Conservation (phyloP, 1,284 basidiomycete genomes). For the Anthracocystis walkeri region DNA sequence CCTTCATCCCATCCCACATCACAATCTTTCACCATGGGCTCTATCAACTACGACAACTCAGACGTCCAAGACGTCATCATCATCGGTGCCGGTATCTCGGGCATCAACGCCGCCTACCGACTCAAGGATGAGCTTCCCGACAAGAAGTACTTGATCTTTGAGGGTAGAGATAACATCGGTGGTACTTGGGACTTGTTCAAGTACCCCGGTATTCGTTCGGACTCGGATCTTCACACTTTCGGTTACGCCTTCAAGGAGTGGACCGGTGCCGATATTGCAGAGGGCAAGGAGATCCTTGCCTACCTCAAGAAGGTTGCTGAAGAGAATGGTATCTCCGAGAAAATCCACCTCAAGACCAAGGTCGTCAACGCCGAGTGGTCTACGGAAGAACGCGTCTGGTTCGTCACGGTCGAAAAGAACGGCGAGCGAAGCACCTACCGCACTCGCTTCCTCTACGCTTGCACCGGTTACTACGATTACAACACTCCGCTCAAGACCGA, state of each 20-base stretch:
- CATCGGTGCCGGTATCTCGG: constrained; percentile 66
- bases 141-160: constrained; percentile 58
- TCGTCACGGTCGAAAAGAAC: constrained; percentile 35
- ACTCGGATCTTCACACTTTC: constrained; percentile 52
- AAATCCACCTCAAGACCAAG: constrained; percentile 54
- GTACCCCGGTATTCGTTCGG: constrained; percentile 56
- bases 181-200: constrained; percentile 66
- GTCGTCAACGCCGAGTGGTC: constrained; percentile 50
- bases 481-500: constrained; percentile 56
- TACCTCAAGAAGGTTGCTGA: constrained; percentile 62
- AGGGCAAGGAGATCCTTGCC: constrained; percentile 57
- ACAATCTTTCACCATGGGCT: constrained; percentile 34
- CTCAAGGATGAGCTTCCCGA: constrained; percentile 51
- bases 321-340: constrained; percentile 59
- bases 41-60: constrained; percentile 36
- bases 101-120: constrained; percentile 67
- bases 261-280: constrained; percentile 60
- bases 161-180: constrained; percentile 50
- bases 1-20: not conserved
- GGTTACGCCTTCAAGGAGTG: constrained; percentile 59
- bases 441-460: constrained; percentile 54
- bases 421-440: constrained; percentile 45
- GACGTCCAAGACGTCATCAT: constrained; percentile 60
- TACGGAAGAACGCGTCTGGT: constrained; percentile 56
- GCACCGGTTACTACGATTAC: constrained; percentile 68